Evolutionary conservation across 306 rosid species (phyloP), one percentile per base, ranked within the genome.

Genomic region (Quercus agrifolia): DNA sequence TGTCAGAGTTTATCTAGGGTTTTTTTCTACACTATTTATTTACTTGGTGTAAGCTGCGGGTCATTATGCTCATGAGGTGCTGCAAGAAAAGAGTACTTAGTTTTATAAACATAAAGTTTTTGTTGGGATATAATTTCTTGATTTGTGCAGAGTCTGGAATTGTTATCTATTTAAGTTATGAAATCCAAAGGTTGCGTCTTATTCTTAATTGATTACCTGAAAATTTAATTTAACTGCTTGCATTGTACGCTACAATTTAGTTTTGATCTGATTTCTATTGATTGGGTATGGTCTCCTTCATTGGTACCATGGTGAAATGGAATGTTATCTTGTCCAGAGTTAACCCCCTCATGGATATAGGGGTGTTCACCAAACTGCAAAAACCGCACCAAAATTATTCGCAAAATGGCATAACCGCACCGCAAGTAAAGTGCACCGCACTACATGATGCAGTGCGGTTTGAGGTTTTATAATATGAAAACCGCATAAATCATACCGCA

Each of bases 101-200:
- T 49, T 49, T 49, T 74, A 74, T 73, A 68, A 68, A 19, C n/a
- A n/a, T 67, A 27, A 64, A 62, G 56, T 54, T 70, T 81, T 70
- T 70, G 77, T 81, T 74, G 78, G 77, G 83, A 74, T 77, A 81
- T 77, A 74, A 77, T 78, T 49, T 62, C 83, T 85, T 81, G 77
- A 81, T 81, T 81, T 78, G 78, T 81, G 62, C n/a, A 23, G 25
- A 52, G 49, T 73, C 74, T 21, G 35, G 18, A 44, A 5, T 49
- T 63, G n/a, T n/a, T 64, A 1, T 68, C 28, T 68, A 19, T 19
- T 46, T 7, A 28, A 19, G 54, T 70, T 62, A 23, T 55, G 71
- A 52, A 74, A 52, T 70, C 78, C 52, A 15, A 44, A 46, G 10
- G 56, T 35, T 69, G 56, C 64, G 71, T 23, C 69, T 66, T 18